Base-by-base conservation (phyloP, 164 flowering plant species). In the Pachysandra terminalis region DNA sequence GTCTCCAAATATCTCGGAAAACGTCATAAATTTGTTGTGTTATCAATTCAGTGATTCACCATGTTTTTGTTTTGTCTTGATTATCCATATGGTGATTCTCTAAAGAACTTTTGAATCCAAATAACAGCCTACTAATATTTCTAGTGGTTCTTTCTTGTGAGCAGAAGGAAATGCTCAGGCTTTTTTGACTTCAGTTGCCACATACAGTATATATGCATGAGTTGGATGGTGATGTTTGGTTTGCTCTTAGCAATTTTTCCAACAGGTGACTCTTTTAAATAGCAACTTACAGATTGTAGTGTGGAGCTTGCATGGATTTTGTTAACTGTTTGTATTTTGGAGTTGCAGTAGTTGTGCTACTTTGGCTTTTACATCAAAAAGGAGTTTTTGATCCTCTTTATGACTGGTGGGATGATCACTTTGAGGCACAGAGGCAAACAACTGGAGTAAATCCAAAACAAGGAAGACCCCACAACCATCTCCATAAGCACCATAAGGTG, bases 111-210 rank as follows among this genome's bases (percentile, higher is more conserved):
- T 9, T 14, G 13, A 61, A 21, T 5, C 14, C 68, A 0, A 53
- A 19, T 64, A 57, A 41, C 24, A 17, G 6, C 21, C 21, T 35
- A 19, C 64, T 59, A 14, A 59, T 32, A 52, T 63, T 55, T 54
- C 26, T 52, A 32, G 25, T 58, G 52, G 27, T 69, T 68, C 51
- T 70, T 68, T 70, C 64, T 70, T 55, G 19, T 77, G 73, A 66
- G 63, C 91, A 91, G 98, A 74, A 78, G 72, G 49, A 87, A 89
- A 68, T 90, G 97, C 79, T 66, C 80, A 49, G 81, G 92, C 5
- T 87, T 94, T 71, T 95, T 91, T 64, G 92, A 95, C 83, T 85
- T 95, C 75, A 71, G 86, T 62, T 95, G 97, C 82, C 96, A 91
- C 78, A 82, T 89, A 35, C 94, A 91, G 68, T 87, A 95, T 76